A percentile compares a stretch with the other conserved stretches of the same genome.
phyloP scores from a whole-genome alignment of 1,284 basidiomycete genomes.

The Anthracocystis setariae region DNA sequence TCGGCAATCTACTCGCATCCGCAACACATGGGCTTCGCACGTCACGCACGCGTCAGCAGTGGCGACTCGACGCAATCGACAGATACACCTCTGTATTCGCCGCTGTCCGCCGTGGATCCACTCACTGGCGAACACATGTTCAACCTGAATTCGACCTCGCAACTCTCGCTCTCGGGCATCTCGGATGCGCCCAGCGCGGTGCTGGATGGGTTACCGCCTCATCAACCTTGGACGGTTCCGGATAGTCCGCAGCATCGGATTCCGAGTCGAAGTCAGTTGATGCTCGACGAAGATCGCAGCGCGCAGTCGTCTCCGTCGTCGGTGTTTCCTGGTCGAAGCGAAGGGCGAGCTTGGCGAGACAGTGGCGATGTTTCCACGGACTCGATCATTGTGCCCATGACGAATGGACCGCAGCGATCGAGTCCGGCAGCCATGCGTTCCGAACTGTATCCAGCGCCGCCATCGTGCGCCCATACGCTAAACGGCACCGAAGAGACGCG shows the following conservation, averaged over 20 bases:
- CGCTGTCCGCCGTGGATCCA: slow-evolving; percentile 27
- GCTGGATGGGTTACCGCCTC: slow-evolving; percentile 34
- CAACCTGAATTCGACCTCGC: slow-evolving; percentile 40
- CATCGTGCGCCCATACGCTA: not conserved
- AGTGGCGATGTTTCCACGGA: slow-evolving; percentile 30
- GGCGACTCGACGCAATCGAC: slow-evolving; percentile 27
- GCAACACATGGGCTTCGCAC: slow-evolving; percentile 18
- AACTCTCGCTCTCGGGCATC: slow-evolving; percentile 39
- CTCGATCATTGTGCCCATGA: slow-evolving; percentile 13
- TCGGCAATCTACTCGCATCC: slow-evolving; percentile 25
- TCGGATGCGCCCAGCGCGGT: slow-evolving; percentile 48
- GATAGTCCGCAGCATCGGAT: slow-evolving; percentile 26
- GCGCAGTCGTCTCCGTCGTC: slow-evolving; percentile 37
- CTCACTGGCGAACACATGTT: slow-evolving; percentile 14
- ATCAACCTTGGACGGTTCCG: slow-evolving; percentile 25
- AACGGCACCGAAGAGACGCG: slow-evolving; percentile 2
- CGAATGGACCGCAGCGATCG: slow-evolving; percentile 11
- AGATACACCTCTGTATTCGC: slow-evolving; percentile 30
- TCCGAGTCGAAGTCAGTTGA: slow-evolving; percentile 22
- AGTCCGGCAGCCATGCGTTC: slow-evolving; percentile 13
- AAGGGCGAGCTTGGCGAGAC: slow-evolving; percentile 30
- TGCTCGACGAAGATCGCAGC: slow-evolving; percentile 43
- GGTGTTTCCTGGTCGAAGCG: slow-evolving; percentile 12
- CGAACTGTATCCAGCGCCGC: slow-evolving; percentile 9
- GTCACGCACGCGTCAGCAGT: slow-evolving; percentile 39